Conservation (phyloP, 768 basidiomycete genomes). For the Kwoniella sp. region DNA sequence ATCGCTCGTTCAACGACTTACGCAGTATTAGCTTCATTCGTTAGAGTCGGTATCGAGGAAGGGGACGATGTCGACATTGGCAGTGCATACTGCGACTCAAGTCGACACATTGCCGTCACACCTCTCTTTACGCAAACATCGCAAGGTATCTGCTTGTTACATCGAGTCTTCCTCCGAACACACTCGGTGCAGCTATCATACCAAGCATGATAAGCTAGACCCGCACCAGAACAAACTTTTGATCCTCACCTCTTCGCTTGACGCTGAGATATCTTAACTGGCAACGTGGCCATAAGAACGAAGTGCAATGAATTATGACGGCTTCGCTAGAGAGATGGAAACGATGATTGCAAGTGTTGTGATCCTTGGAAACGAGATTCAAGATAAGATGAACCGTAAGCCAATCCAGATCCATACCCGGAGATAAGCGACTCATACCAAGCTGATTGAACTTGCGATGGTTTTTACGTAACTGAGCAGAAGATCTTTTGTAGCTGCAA, state of each 20-base stretch:
- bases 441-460: neutral
- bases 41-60: neutral
- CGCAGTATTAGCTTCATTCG: neutral
- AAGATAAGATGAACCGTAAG: neutral
- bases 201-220: neutral
- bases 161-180: slow-evolving; percentile 26
- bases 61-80: neutral
- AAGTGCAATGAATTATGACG: no score
- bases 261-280: slow-evolving; percentile 13
- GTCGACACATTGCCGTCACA: slow-evolving; percentile 16
- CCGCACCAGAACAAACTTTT: neutral
- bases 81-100: slow-evolving; percentile 20
- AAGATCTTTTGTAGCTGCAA: no score
- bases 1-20: neutral
- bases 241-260: slow-evolving; percentile 8
- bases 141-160: slow-evolving; percentile 34
- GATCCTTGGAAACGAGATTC: no score
- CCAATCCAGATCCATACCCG: neutral
- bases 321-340: no score
- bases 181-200: slow-evolving; percentile 30
- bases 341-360: no score
- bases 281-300: neutral
- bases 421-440: neutral
- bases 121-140: slow-evolving; percentile 25
- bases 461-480: neutral